Conservation (phyloP, 441 rosid genomes). For the Arabidopsis lyrata region DNA sequence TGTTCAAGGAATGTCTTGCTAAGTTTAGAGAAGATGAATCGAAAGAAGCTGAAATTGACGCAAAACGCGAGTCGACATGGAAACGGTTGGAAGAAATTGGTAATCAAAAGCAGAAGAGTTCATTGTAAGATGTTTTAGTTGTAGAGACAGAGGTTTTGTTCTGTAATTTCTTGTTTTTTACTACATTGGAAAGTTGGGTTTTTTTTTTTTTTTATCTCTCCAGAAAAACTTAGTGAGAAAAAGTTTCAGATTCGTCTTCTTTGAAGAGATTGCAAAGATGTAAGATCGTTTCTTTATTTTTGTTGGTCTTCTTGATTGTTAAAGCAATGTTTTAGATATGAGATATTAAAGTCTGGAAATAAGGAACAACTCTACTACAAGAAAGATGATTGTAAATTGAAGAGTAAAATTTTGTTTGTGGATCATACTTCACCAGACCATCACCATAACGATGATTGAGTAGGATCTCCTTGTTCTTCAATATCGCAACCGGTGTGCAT, state of each 20-base stretch:
- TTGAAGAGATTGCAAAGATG: constrained; percentile 31
- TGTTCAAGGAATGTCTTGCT: constrained; percentile 74
- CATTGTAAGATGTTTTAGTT: constrained; percentile 34
- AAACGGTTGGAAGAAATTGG: constrained; percentile 79
- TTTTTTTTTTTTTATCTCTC: not conserved
- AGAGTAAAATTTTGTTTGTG: not conserved
- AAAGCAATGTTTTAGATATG: constrained; percentile 8
- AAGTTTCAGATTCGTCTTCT: constrained; percentile 30
- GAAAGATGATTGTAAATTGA: not conserved
- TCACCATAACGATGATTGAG: constrained; percentile 5
- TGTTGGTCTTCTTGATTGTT: constrained; percentile 22
- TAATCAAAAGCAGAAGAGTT: constrained; percentile 36
- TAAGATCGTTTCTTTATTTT: constrained; percentile 1
- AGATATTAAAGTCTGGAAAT: constrained; percentile 21
- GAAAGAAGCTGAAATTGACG: constrained; percentile 57
- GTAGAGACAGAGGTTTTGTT: constrained; percentile 38
- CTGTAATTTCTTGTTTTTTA: constrained; percentile 25
- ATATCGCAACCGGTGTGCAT: constrained; percentile 18
- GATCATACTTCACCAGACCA: not conserved
- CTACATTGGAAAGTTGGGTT: constrained; percentile 27
- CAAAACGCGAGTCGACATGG: constrained; percentile 74
- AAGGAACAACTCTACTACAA: not conserved
- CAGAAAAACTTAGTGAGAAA: constrained; percentile 29
- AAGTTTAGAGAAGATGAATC: constrained; percentile 74
- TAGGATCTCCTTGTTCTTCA: constrained; percentile 27